Evolutionary conservation across 2,329 filamentous ascomycete genomes (phyloP), one percentile per base, ranked within the genome.

Genomic region (Talaromyces marneffei): DNA sequence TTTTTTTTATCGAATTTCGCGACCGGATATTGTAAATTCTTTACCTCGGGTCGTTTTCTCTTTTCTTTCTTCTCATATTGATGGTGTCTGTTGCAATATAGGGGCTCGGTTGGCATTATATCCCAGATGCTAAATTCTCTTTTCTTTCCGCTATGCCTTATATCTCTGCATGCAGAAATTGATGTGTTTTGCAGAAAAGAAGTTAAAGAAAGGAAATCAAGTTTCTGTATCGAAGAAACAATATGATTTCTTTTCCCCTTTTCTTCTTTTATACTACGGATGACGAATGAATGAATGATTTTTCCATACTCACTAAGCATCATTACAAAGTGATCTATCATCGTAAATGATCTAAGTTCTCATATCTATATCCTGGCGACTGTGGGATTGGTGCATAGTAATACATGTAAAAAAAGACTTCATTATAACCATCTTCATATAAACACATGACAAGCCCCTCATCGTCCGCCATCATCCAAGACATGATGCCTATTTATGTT

Each of bases 101-200:
- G 52, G 59, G 44, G 35, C 56, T 53, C 27, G 59, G 37, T 56
- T 50, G 59, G 59, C 50, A 55, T 56, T 44, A 60, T 60, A 56
- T 60, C 46, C 57, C 31, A 48, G 33, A 60, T 60, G 8, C 39
- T 25, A 3, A 44, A 29, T 55, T 39, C 20, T 55, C 18, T 60
- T 59, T 37, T 50, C 23, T 59, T 39, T 33, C 57, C 53, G 14
- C 48, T 40, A 10, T 46, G 27, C n/a, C n/a, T 52, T 18, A 33
- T 9, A 27, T 53, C 48, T 53, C 44, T 52, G 54, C 39, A 57
- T 40, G 25, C 53, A 42, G 53, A 42, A 18, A 31, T 52, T 14
- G n/a, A 50, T 50, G 29, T 35, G 25, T 31, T 35, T 35, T 35
- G 23, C 23, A 14, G n/a, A 52, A 35, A 52, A 52, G 29, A 35